Percentiles rank a stretch among this genome's conserved stretches.
Conservation (phyloP, 208 protist species). For the Tritrichomonas foetus region DNA sequence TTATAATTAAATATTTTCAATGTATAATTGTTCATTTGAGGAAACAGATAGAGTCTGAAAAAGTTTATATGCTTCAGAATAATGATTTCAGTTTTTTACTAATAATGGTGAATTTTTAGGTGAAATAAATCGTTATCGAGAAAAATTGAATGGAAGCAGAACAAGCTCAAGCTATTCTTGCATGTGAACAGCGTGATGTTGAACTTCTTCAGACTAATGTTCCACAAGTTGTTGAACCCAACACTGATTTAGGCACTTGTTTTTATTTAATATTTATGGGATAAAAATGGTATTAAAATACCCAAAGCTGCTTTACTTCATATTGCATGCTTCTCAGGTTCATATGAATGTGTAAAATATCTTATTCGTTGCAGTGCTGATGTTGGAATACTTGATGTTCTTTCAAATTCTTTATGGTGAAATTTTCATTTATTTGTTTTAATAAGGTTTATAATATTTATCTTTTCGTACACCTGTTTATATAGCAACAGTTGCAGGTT, state of each 20-base stretch:
- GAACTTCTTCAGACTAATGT: background rate
- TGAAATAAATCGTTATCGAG: too few relatives aligned
- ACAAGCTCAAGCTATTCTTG: background rate
- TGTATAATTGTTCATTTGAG: too few relatives aligned
- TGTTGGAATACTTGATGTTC: background rate
- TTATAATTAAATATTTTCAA: too few relatives aligned
- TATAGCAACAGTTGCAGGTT: background rate
- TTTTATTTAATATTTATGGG: background rate
- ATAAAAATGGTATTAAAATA: constrained; percentile 42
- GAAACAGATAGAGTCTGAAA: too few relatives aligned
- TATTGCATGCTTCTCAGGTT: background rate
- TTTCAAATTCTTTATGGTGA: background rate
- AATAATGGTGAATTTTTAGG: too few relatives aligned
- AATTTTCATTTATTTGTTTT: too few relatives aligned
- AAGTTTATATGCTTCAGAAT: too few relatives aligned
- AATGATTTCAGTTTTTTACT: too few relatives aligned
- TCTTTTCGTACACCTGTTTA: background rate
- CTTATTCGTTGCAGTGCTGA: background rate
- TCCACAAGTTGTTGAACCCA: background rate
- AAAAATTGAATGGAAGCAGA: background rate
- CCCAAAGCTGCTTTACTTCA: background rate
- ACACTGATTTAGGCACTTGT: background rate
- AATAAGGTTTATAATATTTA: too few relatives aligned
- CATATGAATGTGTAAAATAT: constrained; percentile 19
- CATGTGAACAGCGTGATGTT: background rate